A percentile compares a stretch with the other conserved stretches of the same genome.
These are phyloP conservation scores for Cicer chorassanicum DNA, from an alignment of 306 rosid genomes.

Conservation along the genomic window DNA sequence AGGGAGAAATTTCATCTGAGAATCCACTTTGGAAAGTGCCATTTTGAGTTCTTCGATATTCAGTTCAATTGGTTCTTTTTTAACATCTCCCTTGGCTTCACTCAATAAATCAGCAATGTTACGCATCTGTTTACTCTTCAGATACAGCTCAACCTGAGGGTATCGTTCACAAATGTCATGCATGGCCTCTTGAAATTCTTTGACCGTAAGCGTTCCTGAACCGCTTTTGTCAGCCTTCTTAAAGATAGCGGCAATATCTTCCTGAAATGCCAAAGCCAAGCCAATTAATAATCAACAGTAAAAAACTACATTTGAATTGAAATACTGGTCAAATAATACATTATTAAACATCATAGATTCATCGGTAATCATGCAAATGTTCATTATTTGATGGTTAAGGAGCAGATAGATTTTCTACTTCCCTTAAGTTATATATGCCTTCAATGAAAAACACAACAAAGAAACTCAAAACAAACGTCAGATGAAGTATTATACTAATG, in stretches of 20 bases:
- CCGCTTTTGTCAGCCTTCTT: slow-evolving; percentile 78
- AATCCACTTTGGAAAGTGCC: slow-evolving; percentile 91
- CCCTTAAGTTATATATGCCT: neutral
- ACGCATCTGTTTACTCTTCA: slow-evolving; percentile 78
- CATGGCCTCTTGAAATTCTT: slow-evolving; percentile 72
- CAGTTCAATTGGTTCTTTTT: slow-evolving; percentile 64
- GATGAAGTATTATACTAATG: neutral
- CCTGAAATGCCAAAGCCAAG: slow-evolving; percentile 59
- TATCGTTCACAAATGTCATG: slow-evolving; percentile 85
- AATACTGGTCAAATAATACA: neutral
- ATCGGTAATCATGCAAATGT: neutral
- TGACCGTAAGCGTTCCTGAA: slow-evolving; percentile 81
- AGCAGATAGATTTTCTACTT: neutral
- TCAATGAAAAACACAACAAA: slow-evolving; percentile 6
- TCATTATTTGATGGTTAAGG: slow-evolving; percentile 3
- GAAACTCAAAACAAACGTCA: slow-evolving; percentile 3
- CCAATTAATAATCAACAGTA: slow-evolving; percentile 3
- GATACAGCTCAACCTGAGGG: slow-evolving; percentile 88
- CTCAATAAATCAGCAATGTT: slow-evolving; percentile 69
- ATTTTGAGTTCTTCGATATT: slow-evolving; percentile 76
- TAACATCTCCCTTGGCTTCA: slow-evolving; percentile 64
- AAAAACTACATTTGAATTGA: slow-evolving; percentile 21
- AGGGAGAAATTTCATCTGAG: slow-evolving; percentile 91
- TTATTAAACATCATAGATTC: neutral
- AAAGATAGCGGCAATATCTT: slow-evolving; percentile 80